Evolutionary conservation across 225 moss, liverwort and hornwort species (phyloP).

Genomic region (Sphagnum tenellum): DNA sequence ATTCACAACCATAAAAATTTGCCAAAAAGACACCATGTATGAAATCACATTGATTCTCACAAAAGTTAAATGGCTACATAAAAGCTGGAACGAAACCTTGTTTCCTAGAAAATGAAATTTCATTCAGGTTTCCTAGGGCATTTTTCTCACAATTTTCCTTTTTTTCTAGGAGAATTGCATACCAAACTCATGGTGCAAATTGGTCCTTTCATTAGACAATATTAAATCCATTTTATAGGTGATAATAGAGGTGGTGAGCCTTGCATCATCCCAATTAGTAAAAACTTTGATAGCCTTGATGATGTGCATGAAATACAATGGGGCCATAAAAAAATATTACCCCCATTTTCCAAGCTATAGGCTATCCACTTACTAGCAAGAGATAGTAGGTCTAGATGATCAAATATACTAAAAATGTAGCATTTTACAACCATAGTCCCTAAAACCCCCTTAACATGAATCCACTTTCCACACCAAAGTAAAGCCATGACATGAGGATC

Average conservation of each 20-base stretch:
- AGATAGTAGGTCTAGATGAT: no score
- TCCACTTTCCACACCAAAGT: no score
- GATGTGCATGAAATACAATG: no score
- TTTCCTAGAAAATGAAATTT: background rate
- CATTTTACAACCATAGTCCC: no score
- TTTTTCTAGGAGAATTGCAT: slow-evolving; percentile 2
- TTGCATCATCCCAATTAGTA: slow-evolving; percentile 47
- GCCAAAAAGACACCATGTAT: slow-evolving; percentile 8
- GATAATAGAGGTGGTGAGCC: slow-evolving; percentile 59
- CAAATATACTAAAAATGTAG: no score
- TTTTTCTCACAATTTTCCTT: background rate
- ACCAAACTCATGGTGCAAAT: slow-evolving; percentile 71
- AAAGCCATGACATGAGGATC: no score
- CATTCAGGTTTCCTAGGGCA: background rate
- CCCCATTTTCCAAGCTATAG: background rate
- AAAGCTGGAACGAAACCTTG: background rate
- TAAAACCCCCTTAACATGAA: no score
- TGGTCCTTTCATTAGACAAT: slow-evolving; percentile 87
- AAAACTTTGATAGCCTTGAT: no score
- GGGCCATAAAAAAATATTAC: no score
- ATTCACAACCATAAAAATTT: slow-evolving; percentile 87
- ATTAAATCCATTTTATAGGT: slow-evolving; percentile 93
- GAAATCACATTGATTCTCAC: background rate
- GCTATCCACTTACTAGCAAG: no score
- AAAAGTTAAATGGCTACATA: background rate